phyloP scores from a whole-genome alignment of 2,329 filamentous ascomycete genomes.

The Beauveria bassiana region DNA sequence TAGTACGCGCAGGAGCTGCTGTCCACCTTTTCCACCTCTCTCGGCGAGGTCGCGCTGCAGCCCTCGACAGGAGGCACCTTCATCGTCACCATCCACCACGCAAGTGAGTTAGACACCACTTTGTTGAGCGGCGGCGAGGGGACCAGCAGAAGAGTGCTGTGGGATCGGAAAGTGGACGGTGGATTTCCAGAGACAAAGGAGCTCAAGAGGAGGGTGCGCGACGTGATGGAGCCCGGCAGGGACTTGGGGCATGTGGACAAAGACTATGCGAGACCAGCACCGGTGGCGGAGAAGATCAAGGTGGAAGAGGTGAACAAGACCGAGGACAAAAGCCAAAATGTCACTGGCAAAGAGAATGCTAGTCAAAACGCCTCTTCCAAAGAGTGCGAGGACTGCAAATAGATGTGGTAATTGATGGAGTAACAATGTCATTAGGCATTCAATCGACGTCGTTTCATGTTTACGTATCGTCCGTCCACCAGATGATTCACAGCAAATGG shows the following conservation, averaged over 20 bases:
- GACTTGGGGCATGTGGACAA: conserved; percentile 78
- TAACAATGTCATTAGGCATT: no score
- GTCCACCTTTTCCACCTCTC: conserved; percentile 75
- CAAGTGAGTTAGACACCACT: background rate
- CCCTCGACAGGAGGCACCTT: conserved; percentile 83
- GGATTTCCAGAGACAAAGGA: conserved; percentile 94
- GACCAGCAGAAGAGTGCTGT: conserved; percentile 49
- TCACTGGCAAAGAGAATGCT: background rate
- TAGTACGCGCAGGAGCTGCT: conserved; percentile 93
- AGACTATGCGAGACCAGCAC: conserved; percentile 23
- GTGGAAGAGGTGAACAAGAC: background rate
- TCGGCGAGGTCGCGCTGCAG: conserved; percentile 83
- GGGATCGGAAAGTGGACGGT: conserved; percentile 80
- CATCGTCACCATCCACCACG: conserved; percentile 53
- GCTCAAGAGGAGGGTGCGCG: conserved; percentile 74
- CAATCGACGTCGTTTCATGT: background rate
- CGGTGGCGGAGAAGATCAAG: background rate
- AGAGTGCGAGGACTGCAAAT: conserved; percentile 14
- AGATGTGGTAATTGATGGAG: background rate
- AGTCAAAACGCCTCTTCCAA: background rate
- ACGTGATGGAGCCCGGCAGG: conserved; percentile 70
- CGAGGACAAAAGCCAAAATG: background rate
- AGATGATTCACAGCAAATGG: background rate
- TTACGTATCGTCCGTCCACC: no score
- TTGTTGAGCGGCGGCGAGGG: no score